These are phyloP conservation scores for Dendrocalamus latiflorus DNA, from an alignment of 202 grass and related monocot genomes.

Conservation along the genomic window DNA sequence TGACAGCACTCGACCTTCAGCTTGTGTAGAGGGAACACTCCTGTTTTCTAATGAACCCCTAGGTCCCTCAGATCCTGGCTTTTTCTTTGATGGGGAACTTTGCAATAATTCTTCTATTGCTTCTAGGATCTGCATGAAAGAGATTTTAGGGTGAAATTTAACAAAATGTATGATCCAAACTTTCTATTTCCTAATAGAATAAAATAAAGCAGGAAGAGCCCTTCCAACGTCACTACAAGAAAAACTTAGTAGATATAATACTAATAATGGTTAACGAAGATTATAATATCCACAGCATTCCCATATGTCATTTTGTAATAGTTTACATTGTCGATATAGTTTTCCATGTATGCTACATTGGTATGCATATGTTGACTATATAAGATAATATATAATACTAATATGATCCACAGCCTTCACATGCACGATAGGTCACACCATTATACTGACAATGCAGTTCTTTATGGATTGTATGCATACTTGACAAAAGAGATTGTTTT, in stretches of 20 bases:
- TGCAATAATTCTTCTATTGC: conserved; percentile 60
- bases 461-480: neutral
- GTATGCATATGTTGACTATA: neutral
- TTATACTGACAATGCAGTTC: neutral
- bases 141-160: neutral
- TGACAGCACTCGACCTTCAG: conserved; percentile 20
- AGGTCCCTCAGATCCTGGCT: conserved; percentile 14
- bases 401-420: neutral
- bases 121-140: conserved; percentile 56
- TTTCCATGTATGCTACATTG: neutral
- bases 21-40: conserved; percentile 4
- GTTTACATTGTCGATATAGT: neutral
- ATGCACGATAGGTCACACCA: neutral
- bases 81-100: conserved; percentile 38
- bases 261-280: neutral
- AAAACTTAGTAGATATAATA: neutral
- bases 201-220: neutral
- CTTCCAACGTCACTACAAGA: conserved; percentile 13
- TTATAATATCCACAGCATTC: neutral
- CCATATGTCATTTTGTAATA: neutral
- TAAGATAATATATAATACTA: neutral
- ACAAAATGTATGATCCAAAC: neutral
- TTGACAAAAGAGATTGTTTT: neutral
- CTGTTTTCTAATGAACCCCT: conserved; percentile 13
- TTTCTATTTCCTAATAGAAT: neutral